Percentiles rank a stretch among this genome's conserved stretches.
phyloP scores from a whole-genome alignment of 2,329 filamentous ascomycete genomes.

The Diaporthe amygdali region DNA sequence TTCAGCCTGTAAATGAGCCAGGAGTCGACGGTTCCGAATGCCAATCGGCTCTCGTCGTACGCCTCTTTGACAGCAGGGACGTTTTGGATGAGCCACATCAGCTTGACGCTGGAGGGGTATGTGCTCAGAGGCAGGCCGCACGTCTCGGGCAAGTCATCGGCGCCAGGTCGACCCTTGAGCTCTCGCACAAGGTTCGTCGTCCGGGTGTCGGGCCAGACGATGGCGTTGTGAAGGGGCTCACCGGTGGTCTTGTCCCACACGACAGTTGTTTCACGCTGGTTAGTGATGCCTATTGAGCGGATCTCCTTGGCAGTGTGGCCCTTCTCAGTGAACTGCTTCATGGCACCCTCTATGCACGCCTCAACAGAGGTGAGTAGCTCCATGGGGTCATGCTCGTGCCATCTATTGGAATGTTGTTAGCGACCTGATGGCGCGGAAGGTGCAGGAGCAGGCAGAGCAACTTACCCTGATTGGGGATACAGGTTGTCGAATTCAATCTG shows the following conservation, averaged over 20 bases:
- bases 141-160: conserved; percentile 71
- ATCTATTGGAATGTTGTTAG: conserved; percentile 54
- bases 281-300: conserved; percentile 83
- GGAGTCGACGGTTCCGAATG: conserved; percentile 87
- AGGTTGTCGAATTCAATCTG: conserved; percentile 87
- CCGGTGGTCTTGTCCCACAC: conserved; percentile 85
- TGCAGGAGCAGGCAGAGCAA: conserved; percentile 28
- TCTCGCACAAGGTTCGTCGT: conserved; percentile 76
- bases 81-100: conserved; percentile 82
- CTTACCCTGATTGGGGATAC: conserved; percentile 84
- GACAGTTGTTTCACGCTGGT: conserved; percentile 87
- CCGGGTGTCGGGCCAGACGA: conserved; percentile 90
- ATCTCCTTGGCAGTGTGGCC: conserved; percentile 74
- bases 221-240: conserved; percentile 80
- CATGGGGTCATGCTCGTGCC: conserved; percentile 87
- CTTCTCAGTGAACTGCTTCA: conserved; percentile 71
- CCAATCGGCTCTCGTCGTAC: conserved; percentile 76
- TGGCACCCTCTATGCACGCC: conserved; percentile 78
- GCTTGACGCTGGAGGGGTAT: conserved; percentile 86
- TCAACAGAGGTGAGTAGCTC: conserved; percentile 79
- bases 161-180: conserved; percentile 69
- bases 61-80: conserved; percentile 71
- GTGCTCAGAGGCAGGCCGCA: conserved; percentile 87
- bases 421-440: conserved; percentile 20
- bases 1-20: conserved; percentile 90